Percentiles rank a stretch among this genome's conserved stretches.
These are phyloP conservation scores for Cyberlindnera galapagoensis DNA, from an alignment of 805 yeast species.

Conservation along the genomic window DNA sequence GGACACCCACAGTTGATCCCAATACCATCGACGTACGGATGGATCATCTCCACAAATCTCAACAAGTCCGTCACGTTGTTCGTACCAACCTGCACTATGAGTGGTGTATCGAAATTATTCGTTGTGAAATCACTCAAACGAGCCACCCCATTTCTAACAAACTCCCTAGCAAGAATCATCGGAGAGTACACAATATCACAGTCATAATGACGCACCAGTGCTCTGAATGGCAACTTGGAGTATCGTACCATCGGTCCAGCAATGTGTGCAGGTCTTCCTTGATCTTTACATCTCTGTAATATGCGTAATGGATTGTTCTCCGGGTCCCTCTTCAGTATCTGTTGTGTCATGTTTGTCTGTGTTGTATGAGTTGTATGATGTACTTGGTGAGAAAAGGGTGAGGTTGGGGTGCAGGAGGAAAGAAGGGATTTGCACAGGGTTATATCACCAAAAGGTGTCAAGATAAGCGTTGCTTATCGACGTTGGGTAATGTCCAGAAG, in stretches of 20 bases:
- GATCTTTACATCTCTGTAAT: conserved; percentile 38
- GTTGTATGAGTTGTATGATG: no score
- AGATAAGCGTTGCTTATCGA: no score
- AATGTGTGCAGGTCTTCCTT: conserved; percentile 51
- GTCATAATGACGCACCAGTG: conserved; percentile 62
- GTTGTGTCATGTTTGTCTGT: conserved; percentile 4
- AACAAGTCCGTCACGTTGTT: conserved; percentile 77
- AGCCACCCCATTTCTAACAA: conserved; percentile 78
- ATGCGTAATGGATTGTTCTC: conserved; percentile 48
- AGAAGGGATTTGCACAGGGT: no score
- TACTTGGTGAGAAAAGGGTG: no score
- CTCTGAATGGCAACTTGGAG: conserved; percentile 88
- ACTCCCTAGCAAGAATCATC: conserved; percentile 94
- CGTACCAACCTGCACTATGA: conserved; percentile 87
- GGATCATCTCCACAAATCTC: conserved; percentile 82
- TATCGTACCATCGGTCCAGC: conserved; percentile 98
- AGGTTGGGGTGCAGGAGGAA: no score
- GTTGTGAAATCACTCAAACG: conserved; percentile 82
- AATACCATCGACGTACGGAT: conserved; percentile 86
- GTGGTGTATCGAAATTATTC: conserved; percentile 57
- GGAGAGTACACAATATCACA: conserved; percentile 89
- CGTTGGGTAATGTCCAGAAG: no score
- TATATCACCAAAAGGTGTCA: no score
- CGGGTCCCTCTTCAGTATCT: conserved; percentile 28
- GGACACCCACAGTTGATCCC: conserved; percentile 98